These are phyloP conservation scores for Sclerotinia glacialis DNA, from an alignment of 2,329 filamentous ascomycete genomes.

Conservation along the genomic window DNA sequence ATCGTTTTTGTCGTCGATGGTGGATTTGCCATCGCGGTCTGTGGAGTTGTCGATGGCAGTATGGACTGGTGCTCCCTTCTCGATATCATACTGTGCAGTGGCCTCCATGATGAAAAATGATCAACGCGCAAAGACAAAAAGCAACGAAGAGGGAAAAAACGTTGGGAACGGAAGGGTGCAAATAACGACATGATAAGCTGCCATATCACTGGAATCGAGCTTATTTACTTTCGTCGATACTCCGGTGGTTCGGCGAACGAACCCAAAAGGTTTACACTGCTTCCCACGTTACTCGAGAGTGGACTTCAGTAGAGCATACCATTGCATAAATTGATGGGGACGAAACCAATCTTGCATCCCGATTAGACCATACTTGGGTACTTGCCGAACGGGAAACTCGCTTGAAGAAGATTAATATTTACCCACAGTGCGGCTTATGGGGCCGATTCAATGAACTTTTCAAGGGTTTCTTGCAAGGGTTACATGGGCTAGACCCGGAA, in stretches of 20 bases:
- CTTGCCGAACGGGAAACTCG: background rate
- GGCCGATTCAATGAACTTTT: background rate
- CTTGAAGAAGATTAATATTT: constrained; percentile 10
- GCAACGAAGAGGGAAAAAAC: constrained; percentile 1
- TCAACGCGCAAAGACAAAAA: background rate
- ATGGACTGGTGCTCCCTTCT: constrained; percentile 21
- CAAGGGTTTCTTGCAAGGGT: constrained; percentile 4
- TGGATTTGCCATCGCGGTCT: constrained; percentile 16
- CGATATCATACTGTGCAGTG: constrained; percentile 22
- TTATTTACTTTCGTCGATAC: constrained; percentile 13
- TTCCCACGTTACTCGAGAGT: background rate
- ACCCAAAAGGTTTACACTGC: background rate
- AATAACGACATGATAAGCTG: background rate
- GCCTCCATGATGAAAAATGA: constrained; percentile 16
- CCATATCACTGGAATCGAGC: constrained; percentile 4
- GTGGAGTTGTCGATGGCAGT: constrained; percentile 5
- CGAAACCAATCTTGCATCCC: constrained; percentile 5
- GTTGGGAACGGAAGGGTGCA: background rate
- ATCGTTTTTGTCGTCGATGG: background rate
- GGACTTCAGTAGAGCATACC: background rate
- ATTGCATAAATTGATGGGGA: constrained; percentile 7
- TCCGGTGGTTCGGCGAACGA: background rate
- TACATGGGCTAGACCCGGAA: background rate
- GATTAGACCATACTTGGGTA: constrained; percentile 1
- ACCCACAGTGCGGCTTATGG: constrained; percentile 2